These are phyloP conservation scores for Mentha longifolia DNA, from an alignment of 257 asterid genomes.

Conservation along the genomic window DNA sequence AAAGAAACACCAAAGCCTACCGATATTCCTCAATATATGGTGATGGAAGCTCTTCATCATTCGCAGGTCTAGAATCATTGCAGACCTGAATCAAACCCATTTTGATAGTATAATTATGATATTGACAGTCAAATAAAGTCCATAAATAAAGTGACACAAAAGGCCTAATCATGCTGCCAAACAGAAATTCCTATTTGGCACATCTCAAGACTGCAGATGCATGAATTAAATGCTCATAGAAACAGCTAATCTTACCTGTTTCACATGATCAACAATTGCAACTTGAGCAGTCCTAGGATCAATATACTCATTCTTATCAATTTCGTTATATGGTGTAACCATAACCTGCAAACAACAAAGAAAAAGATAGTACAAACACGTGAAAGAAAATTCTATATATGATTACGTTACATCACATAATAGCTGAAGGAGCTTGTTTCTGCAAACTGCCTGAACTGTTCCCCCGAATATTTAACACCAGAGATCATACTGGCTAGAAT, in stretches of 20 bases:
- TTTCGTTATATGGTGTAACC: conserved; percentile 73
- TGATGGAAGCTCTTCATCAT: conserved; percentile 92
- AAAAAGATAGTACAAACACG: conserved; percentile 16
- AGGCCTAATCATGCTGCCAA: conserved; percentile 14
- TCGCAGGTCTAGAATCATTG: conserved; percentile 72
- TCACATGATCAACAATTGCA: conserved; percentile 86
- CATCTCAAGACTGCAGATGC: neutral
- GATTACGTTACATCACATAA: conserved; percentile 20
- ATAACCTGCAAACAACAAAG: conserved; percentile 60
- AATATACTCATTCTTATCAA: conserved; percentile 75
- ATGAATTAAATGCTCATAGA: conserved; percentile 15
- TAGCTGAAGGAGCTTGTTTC: conserved; percentile 3
- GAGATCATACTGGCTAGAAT: neutral
- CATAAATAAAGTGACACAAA: neutral
- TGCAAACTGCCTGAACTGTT: conserved; percentile 19
- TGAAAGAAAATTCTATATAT: neutral
- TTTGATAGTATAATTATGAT: neutral
- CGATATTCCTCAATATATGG: conserved; percentile 85
- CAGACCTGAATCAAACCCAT: conserved; percentile 58
- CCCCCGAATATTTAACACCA: conserved; percentile 9
- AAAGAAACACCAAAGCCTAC: conserved; percentile 44
- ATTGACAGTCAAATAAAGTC: conserved; percentile 11
- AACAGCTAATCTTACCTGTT: conserved; percentile 60
- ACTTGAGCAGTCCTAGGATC: conserved; percentile 97
- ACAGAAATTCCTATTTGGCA: neutral